Base-by-base conservation (phyloP, 345 rosid genomes). In the Lenwebbia sp. region DNA sequence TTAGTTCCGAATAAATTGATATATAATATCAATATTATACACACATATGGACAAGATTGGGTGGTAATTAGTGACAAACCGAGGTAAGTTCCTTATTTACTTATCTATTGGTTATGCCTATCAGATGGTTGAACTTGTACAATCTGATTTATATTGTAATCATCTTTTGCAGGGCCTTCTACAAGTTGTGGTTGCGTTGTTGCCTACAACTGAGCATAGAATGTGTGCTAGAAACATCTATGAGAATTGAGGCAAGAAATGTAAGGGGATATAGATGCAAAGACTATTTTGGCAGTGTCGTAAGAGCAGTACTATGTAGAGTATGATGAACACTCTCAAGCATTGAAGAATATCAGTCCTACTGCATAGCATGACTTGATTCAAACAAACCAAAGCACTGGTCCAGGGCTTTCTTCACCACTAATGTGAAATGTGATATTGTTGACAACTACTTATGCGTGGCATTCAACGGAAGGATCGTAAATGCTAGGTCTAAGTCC, bases 371-470 rank as follows among this genome's bases (percentile, higher is more conserved):
- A 26, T n/a, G 33, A 13, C 8, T 58, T 58, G 30, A 9, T 58
- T 58, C 9, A 58, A 58, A 58, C 2, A 3, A 0, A 58, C 33
- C 19, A 58, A 58, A 58, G 19, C 2, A 5, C 0, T 57, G 0
- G 15, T 57, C 7, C 2, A 57, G n/a, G 7, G 17, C 65, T 57
- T 57, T 57, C 7, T 57, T 57, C 12, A 26, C 13, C n/a, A 5
- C 3, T 13, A 1, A 57, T 57, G 15, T 57, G 30, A 57, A 57
- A 57, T 25, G 15, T 57, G 30, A 57, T 14, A 5, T 57, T 12
- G 2, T 57, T 57, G 33, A 57, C 3, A 57, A 57, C 13, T 26
- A 26, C 0, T 26, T 26, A 26, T 57, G 15, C 8, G 15, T 26
- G 17, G 8, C 17, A 26, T 57, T 57, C 30, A 57, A 26, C 12